phyloP scores from a whole-genome alignment of 768 basidiomycete genomes.

The Lactarius deliciosus region DNA sequence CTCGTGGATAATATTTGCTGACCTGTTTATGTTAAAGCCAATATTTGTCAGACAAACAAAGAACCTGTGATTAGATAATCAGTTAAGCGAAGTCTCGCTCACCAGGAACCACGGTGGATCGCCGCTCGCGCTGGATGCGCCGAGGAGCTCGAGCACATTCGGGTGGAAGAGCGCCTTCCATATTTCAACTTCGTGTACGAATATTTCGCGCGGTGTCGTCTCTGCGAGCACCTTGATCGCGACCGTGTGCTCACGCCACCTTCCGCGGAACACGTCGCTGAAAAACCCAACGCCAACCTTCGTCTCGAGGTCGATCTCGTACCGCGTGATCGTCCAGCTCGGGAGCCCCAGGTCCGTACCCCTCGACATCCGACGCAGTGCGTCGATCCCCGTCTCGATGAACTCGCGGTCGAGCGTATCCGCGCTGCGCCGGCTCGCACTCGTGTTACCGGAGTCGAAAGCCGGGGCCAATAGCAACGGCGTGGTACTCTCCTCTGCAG shows the following conservation, averaged over 20 bases:
- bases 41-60: not conserved
- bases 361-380: constrained; percentile 59
- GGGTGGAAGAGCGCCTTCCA: constrained; percentile 71
- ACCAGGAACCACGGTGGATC: constrained; percentile 73
- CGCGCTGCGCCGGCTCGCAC: constrained; percentile 26
- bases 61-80: constrained; percentile 27
- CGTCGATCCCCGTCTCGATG: constrained; percentile 70
- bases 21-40: constrained; percentile 38
- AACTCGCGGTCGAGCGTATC: constrained; percentile 68
- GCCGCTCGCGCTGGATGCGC: constrained; percentile 69
- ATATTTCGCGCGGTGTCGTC: constrained; percentile 59
- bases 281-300: constrained; percentile 75
- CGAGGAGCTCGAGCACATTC: constrained; percentile 71
- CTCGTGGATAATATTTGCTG: constrained; percentile 66
- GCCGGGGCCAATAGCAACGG: not conserved
- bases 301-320: constrained; percentile 70
- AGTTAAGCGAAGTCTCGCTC: constrained; percentile 10
- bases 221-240: constrained; percentile 72
- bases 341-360: constrained; percentile 44
- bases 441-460: not conserved
- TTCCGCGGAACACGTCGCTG: constrained; percentile 75
- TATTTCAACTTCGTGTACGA: constrained; percentile 65
- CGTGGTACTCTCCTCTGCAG: constrained; percentile 26
- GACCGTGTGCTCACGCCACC: constrained; percentile 64
- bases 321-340: constrained; percentile 78